Percentiles rank a stretch among this genome's conserved stretches.
These are phyloP conservation scores for Hypoxylon cercidicola DNA, from an alignment of 495 filamentous ascomycete genomes.

Conservation along the genomic window DNA sequence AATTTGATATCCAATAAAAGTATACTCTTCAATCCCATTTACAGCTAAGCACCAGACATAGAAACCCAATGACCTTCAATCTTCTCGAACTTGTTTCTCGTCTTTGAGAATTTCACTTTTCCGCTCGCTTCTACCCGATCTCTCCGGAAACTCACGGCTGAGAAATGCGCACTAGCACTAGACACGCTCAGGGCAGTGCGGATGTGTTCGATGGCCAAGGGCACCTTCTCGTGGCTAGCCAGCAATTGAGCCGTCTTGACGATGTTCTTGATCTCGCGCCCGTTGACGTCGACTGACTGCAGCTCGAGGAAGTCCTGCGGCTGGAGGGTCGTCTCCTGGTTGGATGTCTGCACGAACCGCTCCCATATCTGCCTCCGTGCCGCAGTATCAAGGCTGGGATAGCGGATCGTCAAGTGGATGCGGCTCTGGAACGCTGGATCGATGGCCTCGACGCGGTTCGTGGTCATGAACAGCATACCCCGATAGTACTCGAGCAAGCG, in stretches of 20 bases:
- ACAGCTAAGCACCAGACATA: no score
- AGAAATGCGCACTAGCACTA: constrained; percentile 52
- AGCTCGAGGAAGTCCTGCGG: constrained; percentile 50
- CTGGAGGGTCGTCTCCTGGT: constrained; percentile 21
- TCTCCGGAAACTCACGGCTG: background rate
- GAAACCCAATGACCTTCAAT: no score
- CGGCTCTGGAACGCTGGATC: constrained; percentile 65
- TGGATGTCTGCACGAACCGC: constrained; percentile 41
- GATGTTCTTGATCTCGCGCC: constrained; percentile 65
- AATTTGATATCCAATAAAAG: no score
- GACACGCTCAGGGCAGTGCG: constrained; percentile 30
- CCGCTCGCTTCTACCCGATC: background rate
- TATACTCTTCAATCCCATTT: no score
- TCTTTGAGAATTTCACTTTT: no score
- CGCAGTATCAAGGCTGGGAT: constrained; percentile 54
- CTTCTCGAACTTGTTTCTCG: no score
- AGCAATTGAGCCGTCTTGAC: constrained; percentile 59
- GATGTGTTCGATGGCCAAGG: constrained; percentile 31
- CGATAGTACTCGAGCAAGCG: constrained; percentile 64
- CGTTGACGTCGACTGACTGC: constrained; percentile 50
- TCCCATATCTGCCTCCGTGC: constrained; percentile 50
- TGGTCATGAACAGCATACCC: constrained; percentile 70
- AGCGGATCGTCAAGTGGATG: constrained; percentile 62
- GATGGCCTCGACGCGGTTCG: constrained; percentile 62
- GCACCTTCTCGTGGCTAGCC: constrained; percentile 35